Evolutionary conservation across 2,329 filamentous ascomycete species (phyloP).

Genomic region (Fusarium graminum): DNA sequence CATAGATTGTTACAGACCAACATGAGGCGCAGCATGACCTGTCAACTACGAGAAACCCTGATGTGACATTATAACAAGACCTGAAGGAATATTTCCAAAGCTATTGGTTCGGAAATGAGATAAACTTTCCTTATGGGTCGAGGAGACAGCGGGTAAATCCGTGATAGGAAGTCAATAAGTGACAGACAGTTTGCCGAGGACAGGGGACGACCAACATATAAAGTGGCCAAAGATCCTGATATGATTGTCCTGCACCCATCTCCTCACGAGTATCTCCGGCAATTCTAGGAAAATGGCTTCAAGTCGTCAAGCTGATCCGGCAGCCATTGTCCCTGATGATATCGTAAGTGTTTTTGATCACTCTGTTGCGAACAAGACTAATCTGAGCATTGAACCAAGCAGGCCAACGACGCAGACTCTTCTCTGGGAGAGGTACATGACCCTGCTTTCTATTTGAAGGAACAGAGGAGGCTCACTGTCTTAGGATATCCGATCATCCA

Average conservation of each 20-base stretch:
- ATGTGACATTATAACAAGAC: too few relatives aligned
- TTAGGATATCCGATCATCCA: constrained; percentile 16
- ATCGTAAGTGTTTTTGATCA: background rate
- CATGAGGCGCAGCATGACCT: constrained; percentile 7
- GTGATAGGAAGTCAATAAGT: constrained; percentile 16
- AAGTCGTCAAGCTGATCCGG: background rate
- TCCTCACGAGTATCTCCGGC: accelerated
- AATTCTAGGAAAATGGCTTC: background rate
- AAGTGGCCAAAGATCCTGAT: constrained; percentile 3
- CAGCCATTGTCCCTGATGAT: background rate
- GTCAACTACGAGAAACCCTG: background rate
- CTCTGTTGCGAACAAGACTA: background rate
- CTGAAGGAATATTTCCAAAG: accelerated
- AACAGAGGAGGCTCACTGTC: accelerated
- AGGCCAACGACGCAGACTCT: constrained; percentile 16
- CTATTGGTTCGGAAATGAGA: constrained; percentile 6
- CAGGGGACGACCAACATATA: constrained; percentile 20
- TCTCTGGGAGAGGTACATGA: constrained; percentile 3
- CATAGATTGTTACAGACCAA: too few relatives aligned
- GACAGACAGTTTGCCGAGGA: constrained; percentile 10
- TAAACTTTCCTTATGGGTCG: background rate
- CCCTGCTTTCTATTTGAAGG: accelerated
- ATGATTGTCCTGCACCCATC: background rate
- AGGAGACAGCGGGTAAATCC: constrained; percentile 12
- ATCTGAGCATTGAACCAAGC: background rate